Conservation (phyloP, 257 asterid species). For the Galeopsis tetrahit region DNA sequence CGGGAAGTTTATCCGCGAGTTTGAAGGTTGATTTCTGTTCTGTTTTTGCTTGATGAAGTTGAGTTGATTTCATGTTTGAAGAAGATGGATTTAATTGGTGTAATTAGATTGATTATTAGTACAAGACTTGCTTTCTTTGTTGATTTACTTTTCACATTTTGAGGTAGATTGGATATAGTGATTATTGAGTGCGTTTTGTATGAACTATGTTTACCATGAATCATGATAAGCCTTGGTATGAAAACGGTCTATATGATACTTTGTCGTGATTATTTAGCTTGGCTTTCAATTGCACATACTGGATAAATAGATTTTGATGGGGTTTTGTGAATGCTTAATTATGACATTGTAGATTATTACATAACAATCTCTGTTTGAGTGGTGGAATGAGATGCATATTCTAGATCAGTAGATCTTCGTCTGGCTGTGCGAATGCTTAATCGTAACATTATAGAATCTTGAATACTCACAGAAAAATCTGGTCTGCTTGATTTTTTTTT, state of each 20-base stretch:
- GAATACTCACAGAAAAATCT: background rate
- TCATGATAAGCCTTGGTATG: too few relatives aligned
- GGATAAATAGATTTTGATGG: background rate
- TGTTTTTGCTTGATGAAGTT: background rate
- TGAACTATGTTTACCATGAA: too few relatives aligned
- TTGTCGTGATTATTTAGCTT: background rate
- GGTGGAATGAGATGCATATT: background rate
- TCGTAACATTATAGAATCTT: constrained; percentile 1
- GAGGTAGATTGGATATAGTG: background rate
- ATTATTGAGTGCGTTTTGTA: too few relatives aligned
- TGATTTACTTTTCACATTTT: background rate
- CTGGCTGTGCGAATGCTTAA: background rate
- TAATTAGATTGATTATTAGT: background rate
- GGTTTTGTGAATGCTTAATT: background rate
- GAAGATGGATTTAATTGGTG: background rate
- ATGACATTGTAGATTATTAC: background rate
- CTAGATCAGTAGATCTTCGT: constrained; percentile 6
- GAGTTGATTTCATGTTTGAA: background rate
- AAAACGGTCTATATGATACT: too few relatives aligned
- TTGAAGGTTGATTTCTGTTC: constrained; percentile 44
- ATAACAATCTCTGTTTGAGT: background rate
- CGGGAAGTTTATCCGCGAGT: constrained; percentile 77
- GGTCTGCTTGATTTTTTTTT: background rate
- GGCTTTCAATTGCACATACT: background rate
- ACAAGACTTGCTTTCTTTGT: constrained; percentile 2